Conservation (phyloP, 768 basidiomycete genomes). For the Tephrocybe sp. region DNA sequence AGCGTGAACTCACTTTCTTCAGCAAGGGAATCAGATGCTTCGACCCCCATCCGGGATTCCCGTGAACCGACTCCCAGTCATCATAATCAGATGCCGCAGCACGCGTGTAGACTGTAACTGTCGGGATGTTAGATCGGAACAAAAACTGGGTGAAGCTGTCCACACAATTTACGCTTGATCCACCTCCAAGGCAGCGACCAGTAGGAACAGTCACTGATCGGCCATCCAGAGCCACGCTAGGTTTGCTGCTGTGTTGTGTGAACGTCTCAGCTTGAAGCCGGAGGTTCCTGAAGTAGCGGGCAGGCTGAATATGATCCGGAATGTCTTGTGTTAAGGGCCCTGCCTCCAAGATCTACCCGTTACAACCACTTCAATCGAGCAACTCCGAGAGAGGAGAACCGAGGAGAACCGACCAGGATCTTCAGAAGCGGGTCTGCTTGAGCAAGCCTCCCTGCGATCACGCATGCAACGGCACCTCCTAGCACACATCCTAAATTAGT, state of each 20-base stretch:
- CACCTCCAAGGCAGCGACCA: conserved; percentile 60
- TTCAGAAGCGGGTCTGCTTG: conserved; percentile 52
- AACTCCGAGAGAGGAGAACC: too few species aligned
- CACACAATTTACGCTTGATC: conserved; percentile 63
- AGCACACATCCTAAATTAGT: background rate
- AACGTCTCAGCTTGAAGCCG: conserved; percentile 37
- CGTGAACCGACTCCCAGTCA: conserved; percentile 52
- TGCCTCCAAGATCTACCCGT: conserved; percentile 56
- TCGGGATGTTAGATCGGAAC: too few species aligned
- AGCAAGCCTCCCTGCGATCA: conserved; percentile 55
- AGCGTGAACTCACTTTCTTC: conserved; percentile 43
- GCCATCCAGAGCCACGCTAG: conserved; percentile 39
- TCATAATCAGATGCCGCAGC: conserved; percentile 65
- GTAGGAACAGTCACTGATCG: conserved; percentile 43
- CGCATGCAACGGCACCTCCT: conserved; percentile 59
- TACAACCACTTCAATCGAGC: background rate
- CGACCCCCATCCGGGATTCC: conserved; percentile 64
- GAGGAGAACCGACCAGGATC: conserved; percentile 54
- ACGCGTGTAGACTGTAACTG: conserved; percentile 57
- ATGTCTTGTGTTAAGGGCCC: conserved; percentile 51
- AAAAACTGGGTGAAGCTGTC: background rate
- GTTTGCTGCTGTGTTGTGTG: conserved; percentile 43
- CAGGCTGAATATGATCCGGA: conserved; percentile 53
- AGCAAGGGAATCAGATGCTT: conserved; percentile 56
- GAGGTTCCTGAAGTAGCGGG: conserved; percentile 45